A percentile compares a stretch with the other conserved stretches of the same genome.
Conservation (phyloP, 345 rosid species). For the Psidium guajava region DNA sequence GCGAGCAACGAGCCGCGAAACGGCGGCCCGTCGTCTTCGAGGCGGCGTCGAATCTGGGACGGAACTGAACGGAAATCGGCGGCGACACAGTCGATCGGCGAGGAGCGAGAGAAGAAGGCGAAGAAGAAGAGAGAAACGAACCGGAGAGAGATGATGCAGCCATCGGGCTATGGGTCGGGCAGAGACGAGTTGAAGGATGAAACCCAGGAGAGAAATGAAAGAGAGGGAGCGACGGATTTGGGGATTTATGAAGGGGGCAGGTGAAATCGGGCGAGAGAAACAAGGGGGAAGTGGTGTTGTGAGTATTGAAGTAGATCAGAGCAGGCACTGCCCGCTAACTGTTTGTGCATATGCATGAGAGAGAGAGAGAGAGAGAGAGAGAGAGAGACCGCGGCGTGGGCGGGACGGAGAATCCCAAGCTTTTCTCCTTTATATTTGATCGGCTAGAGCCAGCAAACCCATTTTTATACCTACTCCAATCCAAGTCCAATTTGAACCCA, state of each 20-base stretch:
- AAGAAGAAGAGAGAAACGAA: background rate
- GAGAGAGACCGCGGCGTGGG: background rate
- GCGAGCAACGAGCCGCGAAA: slow-evolving; percentile 19
- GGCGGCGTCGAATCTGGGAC: background rate
- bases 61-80: background rate
- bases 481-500: background rate
- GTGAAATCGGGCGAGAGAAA: background rate
- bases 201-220: background rate
- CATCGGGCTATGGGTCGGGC: background rate
- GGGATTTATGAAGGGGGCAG: background rate
- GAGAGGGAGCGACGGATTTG: background rate
- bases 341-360: background rate
- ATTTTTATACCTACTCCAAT: background rate
- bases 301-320: background rate
- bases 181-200: background rate
- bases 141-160: background rate
- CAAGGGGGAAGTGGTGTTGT: background rate
- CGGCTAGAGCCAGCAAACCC: background rate
- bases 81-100: background rate
- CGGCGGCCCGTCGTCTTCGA: background rate
- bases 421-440: background rate
- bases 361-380: background rate
- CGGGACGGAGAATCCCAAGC: background rate
- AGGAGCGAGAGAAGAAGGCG: background rate
- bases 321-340: background rate